Conservation (phyloP, 2,329 filamentous ascomycete species). For the Calycina marina region DNA sequence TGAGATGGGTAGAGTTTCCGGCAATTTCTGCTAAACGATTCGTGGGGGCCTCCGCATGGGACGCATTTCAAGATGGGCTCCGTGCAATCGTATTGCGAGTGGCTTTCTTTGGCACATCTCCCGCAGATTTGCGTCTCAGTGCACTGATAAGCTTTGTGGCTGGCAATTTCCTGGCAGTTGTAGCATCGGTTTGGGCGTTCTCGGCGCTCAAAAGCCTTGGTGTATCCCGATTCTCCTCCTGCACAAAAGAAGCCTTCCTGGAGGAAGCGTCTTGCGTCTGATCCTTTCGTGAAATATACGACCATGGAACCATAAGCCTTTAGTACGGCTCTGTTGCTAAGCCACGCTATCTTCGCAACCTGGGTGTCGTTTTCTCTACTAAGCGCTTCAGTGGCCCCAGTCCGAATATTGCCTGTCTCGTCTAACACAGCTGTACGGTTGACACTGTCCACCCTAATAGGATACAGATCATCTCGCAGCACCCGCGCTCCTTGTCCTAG, state of each 20-base stretch:
- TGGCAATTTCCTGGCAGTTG: conserved; percentile 18
- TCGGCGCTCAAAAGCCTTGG: conserved; percentile 3
- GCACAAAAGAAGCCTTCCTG: conserved; percentile 1
- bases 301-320: not conserved
- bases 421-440: not conserved
- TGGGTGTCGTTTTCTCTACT: not conserved
- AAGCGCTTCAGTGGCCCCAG: not conserved
- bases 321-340: not conserved
- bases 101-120: conserved; percentile 8
- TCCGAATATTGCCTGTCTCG: not conserved
- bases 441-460: conserved; percentile 3
- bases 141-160: conserved; percentile 19
- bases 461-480: conserved; percentile 15
- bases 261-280: not conserved
- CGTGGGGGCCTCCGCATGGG: conserved; percentile 7
- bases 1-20: conserved; percentile 10
- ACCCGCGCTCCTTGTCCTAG: conserved; percentile 10
- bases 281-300: not conserved
- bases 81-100: conserved; percentile 13
- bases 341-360: not conserved
- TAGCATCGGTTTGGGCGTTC: conserved; percentile 18
- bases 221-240: conserved; percentile 2
- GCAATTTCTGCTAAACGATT: conserved; percentile 15
- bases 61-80: conserved; percentile 6
- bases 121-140: conserved; percentile 13